phyloP scores from a whole-genome alignment of 495 filamentous ascomycete genomes.

The Massariosphaeria phaeospora region DNA sequence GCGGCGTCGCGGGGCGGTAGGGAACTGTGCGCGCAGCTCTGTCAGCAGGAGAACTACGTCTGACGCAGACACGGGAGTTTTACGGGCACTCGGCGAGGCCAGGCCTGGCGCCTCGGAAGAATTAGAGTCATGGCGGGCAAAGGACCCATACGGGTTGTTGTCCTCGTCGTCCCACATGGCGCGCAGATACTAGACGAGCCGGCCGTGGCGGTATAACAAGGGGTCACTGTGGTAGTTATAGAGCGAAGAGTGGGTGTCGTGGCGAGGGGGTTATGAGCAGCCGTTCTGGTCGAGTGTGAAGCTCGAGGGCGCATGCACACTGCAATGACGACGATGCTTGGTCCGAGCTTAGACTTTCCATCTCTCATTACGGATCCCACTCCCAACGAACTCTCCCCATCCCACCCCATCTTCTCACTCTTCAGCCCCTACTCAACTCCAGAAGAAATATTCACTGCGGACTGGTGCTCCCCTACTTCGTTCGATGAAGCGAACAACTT shows the following conservation, averaged over 20 bases:
- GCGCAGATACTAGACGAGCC: neutral
- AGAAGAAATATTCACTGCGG: too few relatives aligned
- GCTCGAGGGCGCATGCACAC: constrained; percentile 2
- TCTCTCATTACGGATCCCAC: too few relatives aligned
- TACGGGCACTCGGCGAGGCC: constrained; percentile 53
- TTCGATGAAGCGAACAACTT: too few relatives aligned
- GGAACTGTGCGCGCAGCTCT: constrained; percentile 27
- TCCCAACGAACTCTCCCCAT: too few relatives aligned
- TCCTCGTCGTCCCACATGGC: constrained; percentile 84
- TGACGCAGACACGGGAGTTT: constrained; percentile 40
- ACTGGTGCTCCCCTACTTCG: too few relatives aligned
- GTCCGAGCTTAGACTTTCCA: too few relatives aligned
- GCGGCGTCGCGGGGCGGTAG: constrained; percentile 43
- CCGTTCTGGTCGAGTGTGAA: neutral
- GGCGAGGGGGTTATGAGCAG: neutral
- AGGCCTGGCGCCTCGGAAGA: constrained; percentile 67
- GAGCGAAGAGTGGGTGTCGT: neutral
- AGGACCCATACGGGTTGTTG: constrained; percentile 91
- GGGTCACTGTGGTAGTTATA: neutral
- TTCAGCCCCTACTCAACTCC: too few relatives aligned
- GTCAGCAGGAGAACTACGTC: constrained; percentile 2
- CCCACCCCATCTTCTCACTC: too few relatives aligned
- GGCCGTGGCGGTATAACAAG: neutral
- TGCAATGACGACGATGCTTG: too few relatives aligned
- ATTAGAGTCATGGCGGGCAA: constrained; percentile 74